Evolutionary conservation across 345 rosid genomes (phyloP), one percentile per base, ranked within the genome.

Genomic region (Brassica juncea): DNA sequence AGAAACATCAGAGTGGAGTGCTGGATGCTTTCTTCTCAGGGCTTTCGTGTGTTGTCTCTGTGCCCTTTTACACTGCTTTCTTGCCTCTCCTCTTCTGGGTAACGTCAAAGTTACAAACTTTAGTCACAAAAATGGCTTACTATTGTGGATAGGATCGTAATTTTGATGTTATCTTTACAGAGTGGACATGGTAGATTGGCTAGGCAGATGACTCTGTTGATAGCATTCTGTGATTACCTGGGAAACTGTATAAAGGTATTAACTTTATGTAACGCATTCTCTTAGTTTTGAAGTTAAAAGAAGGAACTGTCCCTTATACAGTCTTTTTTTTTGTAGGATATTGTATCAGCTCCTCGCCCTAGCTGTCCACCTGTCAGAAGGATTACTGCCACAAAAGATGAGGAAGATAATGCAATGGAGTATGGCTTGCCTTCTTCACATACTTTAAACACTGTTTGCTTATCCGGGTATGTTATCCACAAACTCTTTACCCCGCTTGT

Each of bases 61-160:
- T 95, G 21, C 97, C 99, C 9, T 95, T 95, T 73, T 95, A 95
- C 83, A 95, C 99, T 57, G 97, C 90, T 55, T 95, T 95, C 77
- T 91, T 95, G 76, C 99, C 99, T 81, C 75, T 95, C 82, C 94
- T 95, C 60, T 95, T 95, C 83, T 95, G 99, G 99, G 99, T 95
- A 87, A 68, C 62, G 37, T 79, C 27, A 30, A 80, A 63, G 61
- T 80, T 78, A 5, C 8, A 42, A 27, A 16, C 79, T 65, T 37
- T 44, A 28, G 30, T 21, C 67, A 27, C 9, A 60, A 15, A 9
- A 3, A 31, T 14, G 52, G 12, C 5, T 23, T 27, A 8, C 7
- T 2, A 14, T 16, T 55, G 65, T 44, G 58, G 35, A 54, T 65
- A 6, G 21, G 16, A 55, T 55, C 23, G 47, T 71, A 28, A 28